Conservation (phyloP, 1,284 basidiomycete species). For the Lentinus polychrous region DNA sequence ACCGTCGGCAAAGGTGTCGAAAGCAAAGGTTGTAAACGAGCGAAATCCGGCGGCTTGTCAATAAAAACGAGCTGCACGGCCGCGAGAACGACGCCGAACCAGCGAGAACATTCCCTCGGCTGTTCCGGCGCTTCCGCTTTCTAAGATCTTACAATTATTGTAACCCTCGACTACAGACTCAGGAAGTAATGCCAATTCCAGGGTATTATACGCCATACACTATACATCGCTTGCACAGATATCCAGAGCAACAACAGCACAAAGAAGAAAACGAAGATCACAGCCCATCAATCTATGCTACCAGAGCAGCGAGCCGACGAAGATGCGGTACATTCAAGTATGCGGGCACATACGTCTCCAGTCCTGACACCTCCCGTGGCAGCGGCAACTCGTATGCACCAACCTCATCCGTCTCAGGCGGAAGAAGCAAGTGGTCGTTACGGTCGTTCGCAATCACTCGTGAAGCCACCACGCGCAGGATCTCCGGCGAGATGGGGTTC, state of each 20-base stretch:
- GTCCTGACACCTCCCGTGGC: slow-evolving; percentile 79
- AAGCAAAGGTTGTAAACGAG: slow-evolving; percentile 11
- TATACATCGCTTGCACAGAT: slow-evolving; percentile 1
- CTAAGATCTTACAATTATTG: neutral
- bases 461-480: slow-evolving; percentile 91
- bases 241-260: slow-evolving; percentile 3
- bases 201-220: slow-evolving; percentile 4
- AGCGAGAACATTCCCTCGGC: slow-evolving; percentile 28
- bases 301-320: slow-evolving; percentile 73
- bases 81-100: slow-evolving; percentile 30
- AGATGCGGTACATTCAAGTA: slow-evolving; percentile 82
- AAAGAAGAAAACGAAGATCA: slow-evolving; percentile 1
- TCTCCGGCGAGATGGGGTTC: slow-evolving; percentile 95
- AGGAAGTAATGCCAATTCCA: neutral
- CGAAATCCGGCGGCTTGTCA: neutral
- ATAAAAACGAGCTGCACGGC: slow-evolving; percentile 3
- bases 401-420: slow-evolving; percentile 93
- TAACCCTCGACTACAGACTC: too few species aligned
- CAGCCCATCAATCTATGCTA: slow-evolving; percentile 40
- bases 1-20: slow-evolving; percentile 14
- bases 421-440: slow-evolving; percentile 89
- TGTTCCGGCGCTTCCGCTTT: neutral
- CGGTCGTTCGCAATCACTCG: slow-evolving; percentile 92
- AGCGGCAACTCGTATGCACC: slow-evolving; percentile 86
- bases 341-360: slow-evolving; percentile 85